These are phyloP conservation scores for Candida oleophila DNA, from an alignment of 805 yeast genomes.

Conservation along the genomic window DNA sequence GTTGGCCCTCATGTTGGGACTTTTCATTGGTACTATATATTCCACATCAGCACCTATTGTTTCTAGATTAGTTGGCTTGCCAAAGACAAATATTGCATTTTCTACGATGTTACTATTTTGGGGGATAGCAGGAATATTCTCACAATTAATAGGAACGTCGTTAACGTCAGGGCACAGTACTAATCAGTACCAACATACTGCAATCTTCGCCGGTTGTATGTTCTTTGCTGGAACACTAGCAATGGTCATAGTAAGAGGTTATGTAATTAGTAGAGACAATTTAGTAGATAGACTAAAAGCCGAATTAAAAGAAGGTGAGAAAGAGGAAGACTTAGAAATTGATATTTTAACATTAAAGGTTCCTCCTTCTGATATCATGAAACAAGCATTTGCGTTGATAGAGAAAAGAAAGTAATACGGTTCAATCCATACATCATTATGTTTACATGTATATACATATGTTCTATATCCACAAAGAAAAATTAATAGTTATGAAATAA, in stretches of 20 bases:
- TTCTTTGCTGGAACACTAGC: conserved; percentile 46
- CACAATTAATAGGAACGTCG: conserved; percentile 61
- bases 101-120: conserved; percentile 54
- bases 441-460: too few species aligned
- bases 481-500: too few species aligned
- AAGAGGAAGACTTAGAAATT: conserved; percentile 1
- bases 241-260: conserved; percentile 51
- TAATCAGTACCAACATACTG: conserved; percentile 49
- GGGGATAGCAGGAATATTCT: conserved; percentile 49
- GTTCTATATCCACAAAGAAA: too few species aligned
- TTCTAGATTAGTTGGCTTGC: conserved; percentile 53
- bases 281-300: background rate
- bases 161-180: conserved; percentile 40
- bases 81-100: conserved; percentile 48
- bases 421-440: too few species aligned
- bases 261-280: conserved; percentile 50
- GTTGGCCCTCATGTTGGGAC: conserved; percentile 53
- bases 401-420: background rate
- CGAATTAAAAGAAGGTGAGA: conserved; percentile 6
- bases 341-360: background rate
- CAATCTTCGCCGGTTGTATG: conserved; percentile 57
- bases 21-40: conserved; percentile 61
- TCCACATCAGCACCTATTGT: conserved; percentile 52
- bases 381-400: background rate
- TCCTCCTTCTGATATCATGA: background rate